A percentile compares a stretch with the other conserved stretches of the same genome.
These are phyloP conservation scores for Penicillium sp. DNA, from an alignment of 2,329 filamentous ascomycete genomes.

Conservation along the genomic window DNA sequence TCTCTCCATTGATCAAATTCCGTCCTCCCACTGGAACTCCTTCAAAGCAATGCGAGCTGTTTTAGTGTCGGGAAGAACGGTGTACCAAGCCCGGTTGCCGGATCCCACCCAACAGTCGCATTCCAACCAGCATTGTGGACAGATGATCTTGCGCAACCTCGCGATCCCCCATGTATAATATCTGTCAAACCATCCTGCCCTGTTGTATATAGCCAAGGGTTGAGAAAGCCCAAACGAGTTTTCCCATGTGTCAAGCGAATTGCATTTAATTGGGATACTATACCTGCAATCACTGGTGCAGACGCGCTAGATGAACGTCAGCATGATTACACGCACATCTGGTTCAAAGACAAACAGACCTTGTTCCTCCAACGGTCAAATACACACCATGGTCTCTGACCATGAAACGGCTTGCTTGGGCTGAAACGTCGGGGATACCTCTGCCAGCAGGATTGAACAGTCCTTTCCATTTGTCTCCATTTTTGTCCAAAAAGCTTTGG, in stretches of 20 bases:
- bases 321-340: constrained; percentile 3
- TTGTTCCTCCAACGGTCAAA: constrained; percentile 49
- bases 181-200: constrained; percentile 49
- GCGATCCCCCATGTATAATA: constrained; percentile 49
- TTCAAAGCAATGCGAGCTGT: constrained; percentile 12
- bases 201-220: constrained; percentile 59
- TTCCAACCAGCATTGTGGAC: constrained; percentile 53
- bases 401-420: constrained; percentile 50
- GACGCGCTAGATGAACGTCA: constrained; percentile 48
- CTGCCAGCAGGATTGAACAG: constrained; percentile 56
- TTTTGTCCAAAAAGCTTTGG: constrained; percentile 41
- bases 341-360: constrained; percentile 22
- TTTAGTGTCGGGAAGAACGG: constrained; percentile 28
- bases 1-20: neutral
- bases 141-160: constrained; percentile 44
- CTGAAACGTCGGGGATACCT: constrained; percentile 63
- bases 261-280: constrained; percentile 66
- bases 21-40: neutral
- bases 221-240: constrained; percentile 59
- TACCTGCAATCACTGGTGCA: constrained; percentile 61
- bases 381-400: constrained; percentile 41
- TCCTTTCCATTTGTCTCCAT: constrained; percentile 46
- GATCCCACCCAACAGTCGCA: constrained; percentile 53
- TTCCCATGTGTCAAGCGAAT: constrained; percentile 57
- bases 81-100: constrained; percentile 47